phyloP scores from a whole-genome alignment of 306 rosid genomes.

The Quercus mongolica region DNA sequence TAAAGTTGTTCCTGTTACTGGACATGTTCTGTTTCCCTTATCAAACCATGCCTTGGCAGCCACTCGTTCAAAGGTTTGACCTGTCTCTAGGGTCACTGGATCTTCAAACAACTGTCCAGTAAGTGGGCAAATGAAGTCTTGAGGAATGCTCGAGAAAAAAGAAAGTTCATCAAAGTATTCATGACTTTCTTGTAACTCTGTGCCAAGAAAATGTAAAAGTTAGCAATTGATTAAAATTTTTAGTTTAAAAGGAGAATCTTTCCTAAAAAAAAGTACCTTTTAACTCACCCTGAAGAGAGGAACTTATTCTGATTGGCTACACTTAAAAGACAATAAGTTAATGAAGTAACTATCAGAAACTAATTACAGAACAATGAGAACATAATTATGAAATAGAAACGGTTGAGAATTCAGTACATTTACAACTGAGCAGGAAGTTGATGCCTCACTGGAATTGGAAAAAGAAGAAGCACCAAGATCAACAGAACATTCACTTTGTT shows the following conservation, averaged over 20 bases:
- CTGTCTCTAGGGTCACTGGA: conserved; percentile 80
- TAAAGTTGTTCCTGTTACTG: conserved; percentile 62
- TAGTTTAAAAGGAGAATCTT: conserved; percentile 7
- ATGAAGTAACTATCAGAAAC: conserved; percentile 13
- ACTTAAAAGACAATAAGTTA: conserved; percentile 16
- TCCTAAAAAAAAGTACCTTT: conserved; percentile 2
- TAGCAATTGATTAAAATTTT: conserved; percentile 8
- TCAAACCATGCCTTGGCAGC: conserved; percentile 75
- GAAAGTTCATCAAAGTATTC: conserved; percentile 42
- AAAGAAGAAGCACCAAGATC: conserved; percentile 3
- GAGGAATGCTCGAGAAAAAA: conserved; percentile 45
- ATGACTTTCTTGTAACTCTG: conserved; percentile 29
- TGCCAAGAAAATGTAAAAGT: conserved; percentile 11
- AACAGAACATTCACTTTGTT: conserved; percentile 1
- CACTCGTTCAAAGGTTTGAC: conserved; percentile 68
- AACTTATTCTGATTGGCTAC: conserved; percentile 48
- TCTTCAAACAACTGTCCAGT: conserved; percentile 67
- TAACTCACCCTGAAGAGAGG: conserved; percentile 53
- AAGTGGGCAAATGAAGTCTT: conserved; percentile 71
- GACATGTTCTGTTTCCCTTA: conserved; percentile 72
- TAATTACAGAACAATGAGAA: background rate
- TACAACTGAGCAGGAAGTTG: conserved; percentile 15
- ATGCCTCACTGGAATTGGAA: conserved; percentile 29
- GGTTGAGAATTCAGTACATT: conserved; percentile 15
- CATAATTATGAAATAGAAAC: background rate